phyloP scores from a whole-genome alignment of 2,329 filamentous ascomycete genomes.

The Aspergillus sp. region DNA sequence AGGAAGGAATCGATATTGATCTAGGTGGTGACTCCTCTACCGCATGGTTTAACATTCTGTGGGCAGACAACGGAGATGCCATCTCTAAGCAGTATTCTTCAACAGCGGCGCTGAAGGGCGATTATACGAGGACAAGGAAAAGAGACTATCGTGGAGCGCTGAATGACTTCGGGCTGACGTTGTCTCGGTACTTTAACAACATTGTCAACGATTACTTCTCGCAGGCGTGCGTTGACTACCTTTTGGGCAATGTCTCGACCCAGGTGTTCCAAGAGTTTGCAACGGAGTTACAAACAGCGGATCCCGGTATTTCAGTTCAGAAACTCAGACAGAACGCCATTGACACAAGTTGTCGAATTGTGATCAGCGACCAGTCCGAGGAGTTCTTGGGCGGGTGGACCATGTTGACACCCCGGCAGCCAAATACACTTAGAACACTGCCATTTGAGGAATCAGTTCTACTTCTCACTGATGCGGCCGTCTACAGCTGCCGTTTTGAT shows the following conservation, averaged over 20 bases:
- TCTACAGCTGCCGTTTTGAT: constrained; percentile 90
- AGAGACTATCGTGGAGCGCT: constrained; percentile 87
- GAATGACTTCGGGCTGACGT: constrained; percentile 84
- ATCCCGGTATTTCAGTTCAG: constrained; percentile 82
- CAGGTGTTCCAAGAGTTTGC: constrained; percentile 93
- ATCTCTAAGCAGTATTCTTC: constrained; percentile 95
- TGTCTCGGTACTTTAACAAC: constrained; percentile 74
- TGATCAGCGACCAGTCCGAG: constrained; percentile 78
- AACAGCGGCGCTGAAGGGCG: constrained; percentile 92
- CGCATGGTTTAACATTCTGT: constrained; percentile 92
- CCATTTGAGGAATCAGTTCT: constrained; percentile 88
- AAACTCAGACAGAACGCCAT: constrained; percentile 87
- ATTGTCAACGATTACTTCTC: constrained; percentile 98
- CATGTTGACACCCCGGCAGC: constrained; percentile 70
- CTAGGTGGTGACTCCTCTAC: constrained; percentile 75
- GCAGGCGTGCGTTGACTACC: constrained; percentile 90
- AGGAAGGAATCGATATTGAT: constrained; percentile 73
- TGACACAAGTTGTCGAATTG: constrained; percentile 81
- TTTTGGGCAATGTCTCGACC: constrained; percentile 82
- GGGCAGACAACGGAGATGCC: constrained; percentile 97
- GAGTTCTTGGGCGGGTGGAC: constrained; percentile 90
- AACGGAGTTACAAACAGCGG: constrained; percentile 85
- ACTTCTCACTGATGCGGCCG: constrained; percentile 76
- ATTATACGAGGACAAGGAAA: constrained; percentile 89
- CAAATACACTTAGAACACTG: constrained; percentile 67